A percentile compares a stretch with the other conserved stretches of the same genome.
These are phyloP conservation scores for Eucalyptus tenuipes DNA, from an alignment of 345 rosid genomes.

Conservation along the genomic window DNA sequence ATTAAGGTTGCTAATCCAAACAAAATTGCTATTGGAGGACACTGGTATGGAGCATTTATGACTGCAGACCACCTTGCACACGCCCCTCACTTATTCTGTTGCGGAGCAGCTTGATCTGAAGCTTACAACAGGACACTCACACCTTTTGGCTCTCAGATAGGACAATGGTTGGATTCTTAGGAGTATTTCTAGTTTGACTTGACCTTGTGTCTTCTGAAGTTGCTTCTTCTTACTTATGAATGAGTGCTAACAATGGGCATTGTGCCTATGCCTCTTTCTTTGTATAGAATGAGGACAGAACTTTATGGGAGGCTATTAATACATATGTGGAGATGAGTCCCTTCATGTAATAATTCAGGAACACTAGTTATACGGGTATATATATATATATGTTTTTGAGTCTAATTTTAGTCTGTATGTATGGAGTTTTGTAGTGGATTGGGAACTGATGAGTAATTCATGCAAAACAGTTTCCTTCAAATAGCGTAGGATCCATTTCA, in stretches of 20 bases:
- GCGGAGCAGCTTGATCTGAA: constrained; percentile 94
- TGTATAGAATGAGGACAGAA: constrained; percentile 80
- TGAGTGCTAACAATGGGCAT: not conserved
- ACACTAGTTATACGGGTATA: no score
- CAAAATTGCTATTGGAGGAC: constrained; percentile 91
- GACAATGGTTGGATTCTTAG: not conserved
- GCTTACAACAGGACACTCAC: constrained; percentile 97
- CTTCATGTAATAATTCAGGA: constrained; percentile 24
- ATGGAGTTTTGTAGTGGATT: no score
- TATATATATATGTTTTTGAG: no score
- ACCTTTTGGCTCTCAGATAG: constrained; percentile 93
- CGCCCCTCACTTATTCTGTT: constrained; percentile 89
- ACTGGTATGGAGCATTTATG: constrained; percentile 99
- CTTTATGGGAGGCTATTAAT: constrained; percentile 83
- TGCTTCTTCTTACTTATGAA: not conserved
- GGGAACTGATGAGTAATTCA: no score
- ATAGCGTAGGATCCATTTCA: no score
- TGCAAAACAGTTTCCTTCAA: no score
- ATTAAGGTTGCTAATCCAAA: constrained; percentile 74
- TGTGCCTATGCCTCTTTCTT: not conserved
- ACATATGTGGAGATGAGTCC: constrained; percentile 94
- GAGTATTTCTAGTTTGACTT: not conserved
- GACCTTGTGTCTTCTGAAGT: not conserved
- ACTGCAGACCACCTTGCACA: constrained; percentile 92
- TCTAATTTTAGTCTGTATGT: no score